Evolutionary conservation across 352 stramenopile species (phyloP).

Genomic region (Globisporangium nagaii): DNA sequence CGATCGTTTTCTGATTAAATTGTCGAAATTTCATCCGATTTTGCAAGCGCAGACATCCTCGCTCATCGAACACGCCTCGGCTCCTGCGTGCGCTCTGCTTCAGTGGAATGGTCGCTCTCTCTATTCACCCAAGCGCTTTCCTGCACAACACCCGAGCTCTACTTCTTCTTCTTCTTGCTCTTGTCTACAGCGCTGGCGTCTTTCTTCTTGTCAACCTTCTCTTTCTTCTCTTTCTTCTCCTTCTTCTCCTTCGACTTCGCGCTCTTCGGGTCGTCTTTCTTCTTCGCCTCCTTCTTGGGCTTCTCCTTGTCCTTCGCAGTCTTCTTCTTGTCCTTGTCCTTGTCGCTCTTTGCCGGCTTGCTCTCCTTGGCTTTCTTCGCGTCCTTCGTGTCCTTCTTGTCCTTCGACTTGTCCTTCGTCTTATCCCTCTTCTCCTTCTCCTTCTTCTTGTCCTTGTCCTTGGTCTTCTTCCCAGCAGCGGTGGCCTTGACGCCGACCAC

Average conservation of each 20-base stretch:
- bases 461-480: conserved; percentile 9
- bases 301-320: too few relatives aligned
- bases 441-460: conserved; percentile 7
- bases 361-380: not conserved
- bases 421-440: not conserved
- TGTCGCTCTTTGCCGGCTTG: too few relatives aligned
- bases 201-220: not conserved
- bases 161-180: not conserved
- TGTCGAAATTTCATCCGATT: too few relatives aligned
- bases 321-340: not conserved
- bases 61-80: too few relatives aligned
- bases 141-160: too few relatives aligned
- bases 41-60: too few relatives aligned
- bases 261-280: not conserved
- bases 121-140: too few relatives aligned
- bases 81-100: too few relatives aligned
- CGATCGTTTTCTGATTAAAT: too few relatives aligned
- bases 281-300: not conserved
- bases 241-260: not conserved
- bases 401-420: not conserved
- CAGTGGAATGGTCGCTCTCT: too few relatives aligned
- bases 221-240: not conserved
- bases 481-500: conserved; percentile 12
- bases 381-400: not conserved
- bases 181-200: too few relatives aligned